Evolutionary conservation across 2,329 filamentous ascomycete genomes (phyloP).

Genomic region (Pseudocercospora musae): DNA sequence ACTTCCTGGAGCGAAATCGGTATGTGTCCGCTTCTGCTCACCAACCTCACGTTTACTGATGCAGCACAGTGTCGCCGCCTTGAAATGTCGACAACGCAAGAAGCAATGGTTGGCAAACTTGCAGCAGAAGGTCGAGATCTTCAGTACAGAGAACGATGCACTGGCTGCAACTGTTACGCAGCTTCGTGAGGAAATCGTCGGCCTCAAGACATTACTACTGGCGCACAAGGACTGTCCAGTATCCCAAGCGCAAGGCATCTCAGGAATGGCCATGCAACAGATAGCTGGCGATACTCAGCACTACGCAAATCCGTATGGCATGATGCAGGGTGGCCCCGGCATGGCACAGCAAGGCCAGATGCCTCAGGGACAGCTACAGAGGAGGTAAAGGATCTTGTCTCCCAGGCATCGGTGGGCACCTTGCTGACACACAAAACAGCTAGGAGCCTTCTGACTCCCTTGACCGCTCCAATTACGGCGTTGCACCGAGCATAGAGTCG

Average conservation of each 20-base stretch:
- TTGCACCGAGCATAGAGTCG: slow-evolving; percentile 9
- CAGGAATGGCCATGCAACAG: slow-evolving; percentile 49
- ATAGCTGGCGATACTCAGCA: slow-evolving; percentile 46
- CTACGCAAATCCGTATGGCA: slow-evolving; percentile 48
- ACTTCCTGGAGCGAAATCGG: slow-evolving; percentile 95
- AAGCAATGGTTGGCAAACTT: slow-evolving; percentile 98
- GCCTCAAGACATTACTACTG: slow-evolving; percentile 85
- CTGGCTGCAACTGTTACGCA: slow-evolving; percentile 79
- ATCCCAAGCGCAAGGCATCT: slow-evolving; percentile 77
- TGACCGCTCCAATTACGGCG: slow-evolving; percentile 6
- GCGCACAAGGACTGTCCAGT: slow-evolving; percentile 97
- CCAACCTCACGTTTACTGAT: slow-evolving; percentile 27
- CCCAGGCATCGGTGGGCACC: not conserved
- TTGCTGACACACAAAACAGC: slow-evolving; percentile 12
- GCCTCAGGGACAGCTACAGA: slow-evolving; percentile 35
- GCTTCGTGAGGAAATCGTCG: slow-evolving; percentile 88
- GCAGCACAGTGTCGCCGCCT: slow-evolving; percentile 68
- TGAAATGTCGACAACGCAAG: slow-evolving; percentile 96
- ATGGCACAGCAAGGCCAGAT: slow-evolving; percentile 32
- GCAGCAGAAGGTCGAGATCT: slow-evolving; percentile 91
- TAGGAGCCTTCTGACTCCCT: slow-evolving; percentile 16
- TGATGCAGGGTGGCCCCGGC: slow-evolving; percentile 38
- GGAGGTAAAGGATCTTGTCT: slow-evolving; percentile 28
- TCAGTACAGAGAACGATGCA: slow-evolving; percentile 85
- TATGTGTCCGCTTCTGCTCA: slow-evolving; percentile 46